These are phyloP conservation scores for Parmales sp. DNA, from an alignment of 108 stramenopile species.

Conservation along the genomic window DNA sequence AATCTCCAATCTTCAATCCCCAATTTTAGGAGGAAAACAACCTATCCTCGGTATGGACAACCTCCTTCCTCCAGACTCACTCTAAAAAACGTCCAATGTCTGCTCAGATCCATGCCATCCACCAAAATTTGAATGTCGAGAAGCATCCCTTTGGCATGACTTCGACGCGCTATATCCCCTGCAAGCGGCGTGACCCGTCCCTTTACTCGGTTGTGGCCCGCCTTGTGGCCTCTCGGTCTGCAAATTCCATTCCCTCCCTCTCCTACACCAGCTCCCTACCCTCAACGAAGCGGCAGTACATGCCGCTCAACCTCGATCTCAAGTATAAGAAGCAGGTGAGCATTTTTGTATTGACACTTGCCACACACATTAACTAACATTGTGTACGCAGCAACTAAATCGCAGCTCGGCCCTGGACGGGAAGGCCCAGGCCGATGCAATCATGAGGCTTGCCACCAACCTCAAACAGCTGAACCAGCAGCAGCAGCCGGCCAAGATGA, in stretches of 20 bases:
- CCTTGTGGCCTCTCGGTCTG: not conserved
- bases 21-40: too few species aligned
- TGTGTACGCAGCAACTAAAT: not conserved
- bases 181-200: not conserved
- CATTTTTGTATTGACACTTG: not conserved
- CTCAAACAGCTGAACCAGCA: not conserved
- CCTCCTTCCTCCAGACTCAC: too few species aligned
- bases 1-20: too few species aligned
- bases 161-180: not conserved
- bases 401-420: not conserved
- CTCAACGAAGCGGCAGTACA: too few species aligned
- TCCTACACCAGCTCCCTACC: too few species aligned
- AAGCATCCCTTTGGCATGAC: not conserved
- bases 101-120: too few species aligned
- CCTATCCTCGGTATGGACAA: too few species aligned
- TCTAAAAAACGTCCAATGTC: too few species aligned
- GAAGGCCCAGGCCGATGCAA: not conserved
- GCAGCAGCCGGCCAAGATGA: not conserved
- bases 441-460: not conserved
- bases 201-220: not conserved
- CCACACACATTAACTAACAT: not conserved
- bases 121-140: too few species aligned
- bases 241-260: too few species aligned
- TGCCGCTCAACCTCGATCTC: not conserved
- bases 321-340: not conserved